Evolutionary conservation across 202 grass and related monocot species (phyloP).

Genomic region (Bolboschoenoplectus hybrid): DNA sequence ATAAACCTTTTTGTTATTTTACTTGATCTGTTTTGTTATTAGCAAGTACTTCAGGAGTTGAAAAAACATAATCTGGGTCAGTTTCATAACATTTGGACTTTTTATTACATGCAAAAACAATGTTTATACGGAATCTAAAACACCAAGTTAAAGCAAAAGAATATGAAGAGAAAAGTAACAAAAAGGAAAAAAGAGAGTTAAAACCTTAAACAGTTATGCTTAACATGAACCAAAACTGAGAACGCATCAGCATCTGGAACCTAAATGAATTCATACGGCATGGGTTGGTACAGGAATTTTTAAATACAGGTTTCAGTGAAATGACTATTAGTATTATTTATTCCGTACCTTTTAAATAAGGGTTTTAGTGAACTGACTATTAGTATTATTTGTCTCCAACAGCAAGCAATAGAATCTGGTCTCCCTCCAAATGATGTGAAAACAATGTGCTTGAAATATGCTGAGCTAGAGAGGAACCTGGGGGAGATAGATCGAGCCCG

Average conservation of each 20-base stretch:
- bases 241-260: not conserved
- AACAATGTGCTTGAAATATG: conserved; percentile 90
- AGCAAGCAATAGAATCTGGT: conserved; percentile 96
- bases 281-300: not conserved
- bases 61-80: not conserved
- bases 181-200: not conserved
- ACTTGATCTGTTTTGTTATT: not conserved
- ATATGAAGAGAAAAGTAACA: not conserved
- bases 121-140: conserved; percentile 10
- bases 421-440: conserved; percentile 80
- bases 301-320: not conserved
- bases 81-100: not conserved
- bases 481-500: conserved; percentile 96
- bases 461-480: conserved; percentile 88
- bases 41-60: not conserved
- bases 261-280: not conserved
- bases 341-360: no score
- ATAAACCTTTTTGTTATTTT: not conserved
- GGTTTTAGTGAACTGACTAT: not conserved
- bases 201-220: not conserved
- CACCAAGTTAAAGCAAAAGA: not conserved
- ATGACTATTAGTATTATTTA: not conserved
- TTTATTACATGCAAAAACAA: not conserved
- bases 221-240: not conserved
- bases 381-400: conserved; percentile 34